These are phyloP conservation scores for Erythrophleum ivorense DNA, from an alignment of 331 rosid species.

Conservation along the genomic window DNA sequence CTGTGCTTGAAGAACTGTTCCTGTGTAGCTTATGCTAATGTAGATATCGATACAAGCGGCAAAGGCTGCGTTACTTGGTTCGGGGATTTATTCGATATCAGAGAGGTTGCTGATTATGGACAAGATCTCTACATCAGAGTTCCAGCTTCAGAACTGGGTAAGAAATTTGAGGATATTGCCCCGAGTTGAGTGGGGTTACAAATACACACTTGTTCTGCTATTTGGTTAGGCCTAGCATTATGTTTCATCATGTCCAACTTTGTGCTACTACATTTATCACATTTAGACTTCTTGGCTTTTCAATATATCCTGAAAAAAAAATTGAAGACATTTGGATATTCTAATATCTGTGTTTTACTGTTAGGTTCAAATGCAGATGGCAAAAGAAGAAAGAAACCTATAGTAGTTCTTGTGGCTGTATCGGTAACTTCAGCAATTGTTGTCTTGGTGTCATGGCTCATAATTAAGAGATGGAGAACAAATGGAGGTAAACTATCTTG, in stretches of 20 bases:
- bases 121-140: slow-evolving; percentile 54
- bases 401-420: slow-evolving; percentile 39
- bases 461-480: slow-evolving; percentile 45
- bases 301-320: too few relatives aligned
- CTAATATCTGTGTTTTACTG: slow-evolving; percentile 16
- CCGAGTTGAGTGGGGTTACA: background rate
- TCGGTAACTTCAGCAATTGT: slow-evolving; percentile 36
- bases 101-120: slow-evolving; percentile 36
- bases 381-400: slow-evolving; percentile 32
- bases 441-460: slow-evolving; percentile 41
- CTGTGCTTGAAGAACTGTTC: slow-evolving; percentile 60
- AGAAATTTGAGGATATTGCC: slow-evolving; percentile 6
- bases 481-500: slow-evolving; percentile 41
- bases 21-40: slow-evolving; percentile 58
- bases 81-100: slow-evolving; percentile 50
- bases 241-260: background rate
- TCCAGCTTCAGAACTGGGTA: slow-evolving; percentile 53
- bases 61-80: slow-evolving; percentile 56
- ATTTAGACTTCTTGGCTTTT: background rate
- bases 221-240: background rate
- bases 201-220: background rate
- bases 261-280: background rate
- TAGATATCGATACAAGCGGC: slow-evolving; percentile 39
- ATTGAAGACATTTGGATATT: background rate
- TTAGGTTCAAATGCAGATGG: slow-evolving; percentile 42